Base-by-base conservation (phyloP, 306 rosid genomes). In the Gastrolobium bilobum region DNA sequence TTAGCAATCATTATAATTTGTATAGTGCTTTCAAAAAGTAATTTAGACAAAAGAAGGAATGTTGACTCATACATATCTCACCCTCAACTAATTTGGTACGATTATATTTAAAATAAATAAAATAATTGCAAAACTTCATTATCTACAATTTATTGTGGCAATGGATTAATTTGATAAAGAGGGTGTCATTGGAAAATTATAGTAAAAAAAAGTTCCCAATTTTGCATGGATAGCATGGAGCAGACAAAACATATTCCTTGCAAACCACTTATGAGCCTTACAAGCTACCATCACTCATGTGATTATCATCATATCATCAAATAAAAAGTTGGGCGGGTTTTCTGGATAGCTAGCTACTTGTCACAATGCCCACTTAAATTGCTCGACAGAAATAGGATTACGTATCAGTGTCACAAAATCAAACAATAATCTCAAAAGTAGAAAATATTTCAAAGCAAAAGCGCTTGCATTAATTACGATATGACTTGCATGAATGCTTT, bases 331-430 rank as follows among this genome's bases (percentile, higher is more conserved):
- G 63, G 33, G 13, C 13, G 79, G 71, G 71, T 51, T 47, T 54
- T 34, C 0, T 46, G 29, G 29, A 7, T 43, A 30, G 15, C 40
- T 15, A 68, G 57, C 74, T 13, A 31, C 67, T 76, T 11, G 11
- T 51, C 15, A 6, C 30, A n/a, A 51, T 1, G 10, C 13, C 80
- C 71, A 76, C 53, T 76, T 48, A 50, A 62, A 62, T 47, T 61
- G 39, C 9, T 75, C 3, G 40, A 47, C 50, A 61, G 5, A 47
- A 46, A 48, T 50, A 48, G 15, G 35, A 58, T 58, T 46, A 42
- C 42, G 56, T 33, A 58, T 59, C 68, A 42, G n/a, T 43, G 57
- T 57, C 78, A 59, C 56, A 44, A 58, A 15, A 47, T 42, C 53
- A 5, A 44, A 44, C 58, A 68, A 68, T 44, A 44, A 44, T 46